phyloP scores from a whole-genome alignment of 306 rosid species.

The Canavalia ensiformis region DNA sequence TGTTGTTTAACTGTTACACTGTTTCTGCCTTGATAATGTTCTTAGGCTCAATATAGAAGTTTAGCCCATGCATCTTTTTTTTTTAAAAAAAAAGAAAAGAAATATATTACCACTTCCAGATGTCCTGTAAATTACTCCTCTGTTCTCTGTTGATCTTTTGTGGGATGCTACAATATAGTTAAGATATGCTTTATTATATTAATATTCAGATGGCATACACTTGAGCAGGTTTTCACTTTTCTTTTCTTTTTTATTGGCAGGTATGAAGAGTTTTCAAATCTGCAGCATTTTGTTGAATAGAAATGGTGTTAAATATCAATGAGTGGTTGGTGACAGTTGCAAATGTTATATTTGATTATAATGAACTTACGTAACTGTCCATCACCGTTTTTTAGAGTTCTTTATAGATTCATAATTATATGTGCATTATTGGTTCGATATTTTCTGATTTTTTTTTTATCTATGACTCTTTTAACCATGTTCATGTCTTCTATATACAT shows the following conservation, averaged over 20 bases:
- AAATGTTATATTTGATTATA: constrained; percentile 44
- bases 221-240: constrained; percentile 41
- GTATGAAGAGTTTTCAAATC: constrained; percentile 57
- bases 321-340: constrained; percentile 59
- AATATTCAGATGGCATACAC: constrained; percentile 36
- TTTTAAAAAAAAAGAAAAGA: background rate
- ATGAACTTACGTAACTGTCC: constrained; percentile 54
- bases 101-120: constrained; percentile 2
- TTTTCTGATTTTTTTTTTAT: constrained; percentile 40
- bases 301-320: constrained; percentile 59
- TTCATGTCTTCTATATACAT: background rate
- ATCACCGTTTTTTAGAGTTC: constrained; percentile 51
- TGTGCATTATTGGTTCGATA: constrained; percentile 52
- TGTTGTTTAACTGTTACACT: background rate
- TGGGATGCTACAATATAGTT: constrained; percentile 12
- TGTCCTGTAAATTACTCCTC: background rate
- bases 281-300: constrained; percentile 64
- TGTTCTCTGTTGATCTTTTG: background rate
- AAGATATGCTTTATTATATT: constrained; percentile 16
- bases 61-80: background rate
- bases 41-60: constrained; percentile 3
- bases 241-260: constrained; percentile 55
- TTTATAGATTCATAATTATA: constrained; percentile 48
- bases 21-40: constrained; percentile 21
- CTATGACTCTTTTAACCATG: background rate